Percentiles rank a stretch among this genome's conserved stretches.
phyloP scores from a whole-genome alignment of 2,329 filamentous ascomycete genomes.

The Sclerotinia spermophila region DNA sequence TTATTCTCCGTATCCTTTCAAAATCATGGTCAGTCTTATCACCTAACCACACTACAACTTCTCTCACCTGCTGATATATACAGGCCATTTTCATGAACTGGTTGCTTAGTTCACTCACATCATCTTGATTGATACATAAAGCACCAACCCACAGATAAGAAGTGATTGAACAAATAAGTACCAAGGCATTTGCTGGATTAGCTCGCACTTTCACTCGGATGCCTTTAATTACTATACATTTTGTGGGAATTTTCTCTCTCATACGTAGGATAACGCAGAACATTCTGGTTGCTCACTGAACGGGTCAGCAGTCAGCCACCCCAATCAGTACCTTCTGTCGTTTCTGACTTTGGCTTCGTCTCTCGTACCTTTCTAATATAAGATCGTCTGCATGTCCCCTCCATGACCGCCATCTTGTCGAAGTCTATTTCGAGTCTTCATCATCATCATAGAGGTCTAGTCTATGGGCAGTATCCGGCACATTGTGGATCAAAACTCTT shows the following conservation, averaged over 20 bases:
- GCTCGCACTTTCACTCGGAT: background rate
- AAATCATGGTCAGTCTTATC: background rate
- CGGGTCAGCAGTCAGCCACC: too few relatives aligned
- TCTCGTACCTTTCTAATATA: background rate
- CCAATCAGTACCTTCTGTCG: background rate
- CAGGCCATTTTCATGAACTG: background rate
- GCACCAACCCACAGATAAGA: background rate
- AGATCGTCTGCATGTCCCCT: too few relatives aligned
- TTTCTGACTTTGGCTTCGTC: background rate
- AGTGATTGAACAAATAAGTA: background rate
- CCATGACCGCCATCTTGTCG: too few relatives aligned
- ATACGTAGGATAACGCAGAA: background rate
- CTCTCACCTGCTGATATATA: background rate
- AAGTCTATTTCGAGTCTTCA: too few relatives aligned
- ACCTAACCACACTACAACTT: background rate
- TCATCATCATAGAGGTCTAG: background rate
- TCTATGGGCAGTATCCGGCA: too few relatives aligned
- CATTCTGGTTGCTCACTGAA: background rate
- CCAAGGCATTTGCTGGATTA: background rate
- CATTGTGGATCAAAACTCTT: background rate
- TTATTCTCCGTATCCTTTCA: background rate
- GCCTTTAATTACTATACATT: background rate
- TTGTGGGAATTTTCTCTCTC: background rate
- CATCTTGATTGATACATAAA: background rate
- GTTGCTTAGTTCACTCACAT: background rate